These are phyloP conservation scores for Penicillium sp. DNA, from an alignment of 2,329 filamentous ascomycete genomes.

Conservation along the genomic window DNA sequence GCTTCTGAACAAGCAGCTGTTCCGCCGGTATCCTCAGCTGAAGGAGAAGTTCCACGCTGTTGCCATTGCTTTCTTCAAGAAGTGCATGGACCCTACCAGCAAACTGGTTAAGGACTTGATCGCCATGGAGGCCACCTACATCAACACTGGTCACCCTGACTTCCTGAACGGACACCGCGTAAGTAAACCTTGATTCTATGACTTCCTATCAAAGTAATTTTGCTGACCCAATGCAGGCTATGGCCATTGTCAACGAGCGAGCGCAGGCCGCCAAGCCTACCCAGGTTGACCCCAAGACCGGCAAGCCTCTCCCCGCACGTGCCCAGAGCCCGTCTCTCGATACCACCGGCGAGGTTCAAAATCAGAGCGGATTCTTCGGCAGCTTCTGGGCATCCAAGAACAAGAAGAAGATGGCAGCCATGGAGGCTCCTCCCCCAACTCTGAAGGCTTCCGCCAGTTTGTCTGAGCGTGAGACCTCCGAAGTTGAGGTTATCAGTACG, in stretches of 20 bases:
- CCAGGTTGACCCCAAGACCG: slow-evolving; percentile 97
- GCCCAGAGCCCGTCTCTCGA: slow-evolving; percentile 76
- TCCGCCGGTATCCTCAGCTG: slow-evolving; percentile 86
- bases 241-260: slow-evolving; percentile 96
- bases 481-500: slow-evolving; percentile 97
- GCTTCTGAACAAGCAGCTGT: slow-evolving; percentile 83
- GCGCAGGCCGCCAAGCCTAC: slow-evolving; percentile 79
- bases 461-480: slow-evolving; percentile 90
- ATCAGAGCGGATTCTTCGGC: slow-evolving; percentile 85
- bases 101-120: slow-evolving; percentile 94
- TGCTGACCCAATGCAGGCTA: slow-evolving; percentile 61
- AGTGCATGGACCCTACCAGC: slow-evolving; percentile 96
- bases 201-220: neutral
- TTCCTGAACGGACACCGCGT: slow-evolving; percentile 93
- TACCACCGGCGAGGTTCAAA: slow-evolving; percentile 56
- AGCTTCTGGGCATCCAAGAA: slow-evolving; percentile 99
- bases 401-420: slow-evolving; percentile 99
- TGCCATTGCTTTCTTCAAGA: slow-evolving; percentile 95
- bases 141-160: slow-evolving; percentile 98
- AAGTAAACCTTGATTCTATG: slow-evolving; percentile 35
- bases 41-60: slow-evolving; percentile 97
- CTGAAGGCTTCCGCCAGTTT: slow-evolving; percentile 93
- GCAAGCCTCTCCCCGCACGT: slow-evolving; percentile 85
- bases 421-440: slow-evolving; percentile 91
- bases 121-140: slow-evolving; percentile 92